A percentile compares a stretch with the other conserved stretches of the same genome.
Conservation (phyloP, 139 green algal genomes). For the Asterochloris erici region DNA sequence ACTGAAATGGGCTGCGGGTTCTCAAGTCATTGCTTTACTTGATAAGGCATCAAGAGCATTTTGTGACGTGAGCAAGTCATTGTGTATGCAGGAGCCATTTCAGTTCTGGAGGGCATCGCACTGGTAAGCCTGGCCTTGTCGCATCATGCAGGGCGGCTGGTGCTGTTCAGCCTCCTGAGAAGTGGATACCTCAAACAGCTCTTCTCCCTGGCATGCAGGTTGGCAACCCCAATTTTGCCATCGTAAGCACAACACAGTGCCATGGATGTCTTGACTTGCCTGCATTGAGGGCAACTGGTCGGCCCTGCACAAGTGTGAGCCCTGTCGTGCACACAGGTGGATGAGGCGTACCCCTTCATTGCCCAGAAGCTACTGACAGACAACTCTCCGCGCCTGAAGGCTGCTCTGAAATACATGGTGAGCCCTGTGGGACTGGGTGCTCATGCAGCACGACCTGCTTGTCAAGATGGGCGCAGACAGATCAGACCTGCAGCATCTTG, state of each 20-base stretch:
- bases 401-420: slow-evolving; percentile 68
- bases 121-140: slow-evolving; percentile 29
- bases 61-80: no score
- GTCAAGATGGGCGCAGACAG: background rate
- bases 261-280: no score
- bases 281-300: background rate
- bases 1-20: no score
- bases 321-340: slow-evolving; percentile 44
- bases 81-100: slow-evolving; percentile 39
- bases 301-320: background rate
- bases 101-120: slow-evolving; percentile 83
- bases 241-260: no score
- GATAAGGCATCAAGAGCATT: no score
- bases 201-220: no score
- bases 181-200: background rate
- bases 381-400: slow-evolving; percentile 77
- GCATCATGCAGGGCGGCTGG: background rate
- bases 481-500: background rate
- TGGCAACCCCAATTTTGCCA: no score
- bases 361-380: slow-evolving; percentile 90
- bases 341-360: slow-evolving; percentile 98
- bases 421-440: background rate
- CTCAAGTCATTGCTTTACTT: no score
- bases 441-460: background rate
- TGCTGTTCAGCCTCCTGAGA: background rate